Percentiles rank a stretch among this genome's conserved stretches.
Evolutionary conservation across 352 stramenopile genomes (phyloP).

Genomic region (Pythium angustatum): DNA sequence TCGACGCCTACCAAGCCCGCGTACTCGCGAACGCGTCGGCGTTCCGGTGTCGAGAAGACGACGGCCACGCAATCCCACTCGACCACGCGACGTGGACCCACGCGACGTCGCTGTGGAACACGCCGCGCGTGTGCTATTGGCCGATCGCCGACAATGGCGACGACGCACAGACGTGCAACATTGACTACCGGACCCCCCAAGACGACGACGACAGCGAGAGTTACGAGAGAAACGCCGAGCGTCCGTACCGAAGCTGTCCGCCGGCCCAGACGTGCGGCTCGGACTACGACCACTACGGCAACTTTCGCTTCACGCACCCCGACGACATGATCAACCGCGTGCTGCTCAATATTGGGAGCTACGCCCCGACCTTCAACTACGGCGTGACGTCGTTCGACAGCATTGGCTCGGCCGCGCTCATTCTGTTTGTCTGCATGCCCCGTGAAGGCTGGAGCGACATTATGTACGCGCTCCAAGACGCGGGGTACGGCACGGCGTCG

Average conservation of each 20-base stretch:
- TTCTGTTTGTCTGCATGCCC: conserved; percentile 90
- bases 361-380: conserved; percentile 80
- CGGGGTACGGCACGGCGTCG: conserved; percentile 43
- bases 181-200: conserved; percentile 22
- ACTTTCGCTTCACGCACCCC: conserved; percentile 63
- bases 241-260: conserved; percentile 38
- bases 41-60: conserved; percentile 42
- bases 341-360: conserved; percentile 46
- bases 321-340: conserved; percentile 37
- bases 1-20: conserved; percentile 36
- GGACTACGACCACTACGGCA: conserved; percentile 60
- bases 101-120: conserved; percentile 54
- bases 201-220: not conserved
- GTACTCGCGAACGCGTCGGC: conserved; percentile 39
- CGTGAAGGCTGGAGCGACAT: conserved; percentile 85
- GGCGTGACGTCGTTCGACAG: conserved; percentile 90
- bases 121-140: conserved; percentile 87
- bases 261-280: conserved; percentile 50
- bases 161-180: conserved; percentile 55
- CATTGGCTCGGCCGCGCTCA: conserved; percentile 72
- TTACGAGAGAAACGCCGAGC: not conserved
- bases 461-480: conserved; percentile 48
- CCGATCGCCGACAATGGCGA: conserved; percentile 74
- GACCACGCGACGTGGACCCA: conserved; percentile 40
- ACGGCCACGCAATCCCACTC: conserved; percentile 33